Evolutionary conservation across 805 yeast species (phyloP).

Genomic region (Saccharomycopsis capsularis): DNA sequence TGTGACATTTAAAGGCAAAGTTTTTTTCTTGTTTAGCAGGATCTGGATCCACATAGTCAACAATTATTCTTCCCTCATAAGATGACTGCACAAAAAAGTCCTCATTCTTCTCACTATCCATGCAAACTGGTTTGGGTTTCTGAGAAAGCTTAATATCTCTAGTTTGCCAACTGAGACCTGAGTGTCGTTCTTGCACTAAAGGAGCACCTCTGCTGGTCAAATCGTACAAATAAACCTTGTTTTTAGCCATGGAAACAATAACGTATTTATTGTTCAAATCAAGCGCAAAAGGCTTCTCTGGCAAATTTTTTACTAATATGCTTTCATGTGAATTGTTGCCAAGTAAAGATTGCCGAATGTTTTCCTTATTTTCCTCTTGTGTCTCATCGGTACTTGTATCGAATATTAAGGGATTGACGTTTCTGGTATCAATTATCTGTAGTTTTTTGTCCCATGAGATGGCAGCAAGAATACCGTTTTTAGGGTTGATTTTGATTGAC

Average conservation of each 20-base stretch:
- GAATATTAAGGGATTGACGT: background rate
- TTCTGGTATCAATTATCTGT: slow-evolving; percentile 8
- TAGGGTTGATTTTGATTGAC: background rate
- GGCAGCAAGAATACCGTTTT: slow-evolving; percentile 5
- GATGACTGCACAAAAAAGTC: slow-evolving; percentile 19
- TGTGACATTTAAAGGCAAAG: slow-evolving; percentile 22
- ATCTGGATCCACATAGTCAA: slow-evolving; percentile 10
- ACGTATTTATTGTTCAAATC: slow-evolving; percentile 11
- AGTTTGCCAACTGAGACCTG: slow-evolving; percentile 19
- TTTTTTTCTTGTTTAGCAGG: slow-evolving; percentile 14
- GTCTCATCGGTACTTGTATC: too few relatives aligned
- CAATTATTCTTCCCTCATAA: slow-evolving; percentile 18
- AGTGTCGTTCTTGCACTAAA: slow-evolving; percentile 10
- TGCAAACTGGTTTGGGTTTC: background rate
- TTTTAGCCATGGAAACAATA: slow-evolving; percentile 8
- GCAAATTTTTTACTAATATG: background rate
- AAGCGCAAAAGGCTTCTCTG: slow-evolving; percentile 11
- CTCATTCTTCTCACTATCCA: background rate
- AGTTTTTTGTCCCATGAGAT: slow-evolving; percentile 18
- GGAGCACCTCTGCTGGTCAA: background rate
- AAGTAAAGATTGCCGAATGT: background rate
- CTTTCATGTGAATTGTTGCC: too few relatives aligned
- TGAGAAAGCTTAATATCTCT: slow-evolving; percentile 5
- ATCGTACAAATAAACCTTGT: slow-evolving; percentile 8
- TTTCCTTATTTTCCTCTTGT: too few relatives aligned